Evolutionary conservation across 2,329 filamentous ascomycete genomes (phyloP).

Genomic region (Penicillium sp.): DNA sequence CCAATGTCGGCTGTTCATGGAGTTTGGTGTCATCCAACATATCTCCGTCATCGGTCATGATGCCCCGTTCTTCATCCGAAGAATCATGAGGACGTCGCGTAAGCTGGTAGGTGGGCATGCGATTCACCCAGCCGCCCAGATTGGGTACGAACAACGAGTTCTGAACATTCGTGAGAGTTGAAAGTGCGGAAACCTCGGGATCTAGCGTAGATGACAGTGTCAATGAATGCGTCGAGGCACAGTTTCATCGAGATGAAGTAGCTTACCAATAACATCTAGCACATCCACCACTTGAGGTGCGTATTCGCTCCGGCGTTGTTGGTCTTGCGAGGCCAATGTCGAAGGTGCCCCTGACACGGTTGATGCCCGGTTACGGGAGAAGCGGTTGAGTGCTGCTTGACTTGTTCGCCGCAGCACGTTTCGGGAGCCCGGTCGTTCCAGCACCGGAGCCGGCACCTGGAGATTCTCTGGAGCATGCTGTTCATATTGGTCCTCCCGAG

Average conservation of each 20-base stretch:
- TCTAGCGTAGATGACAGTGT: constrained; percentile 49
- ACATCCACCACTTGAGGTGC: constrained; percentile 61
- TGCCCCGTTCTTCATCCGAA: constrained; percentile 28
- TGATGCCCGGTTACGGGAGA: constrained; percentile 33
- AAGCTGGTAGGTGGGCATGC: constrained; percentile 72
- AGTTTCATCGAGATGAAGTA: background rate
- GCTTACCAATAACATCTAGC: constrained; percentile 63
- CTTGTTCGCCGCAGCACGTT: constrained; percentile 33
- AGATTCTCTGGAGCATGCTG: constrained; percentile 11
- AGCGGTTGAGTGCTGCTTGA: constrained; percentile 27
- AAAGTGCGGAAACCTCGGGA: constrained; percentile 75
- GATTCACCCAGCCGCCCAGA: constrained; percentile 69
- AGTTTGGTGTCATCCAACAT: constrained; percentile 23
- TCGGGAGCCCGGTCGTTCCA: constrained; percentile 15
- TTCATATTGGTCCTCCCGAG: constrained; percentile 6
- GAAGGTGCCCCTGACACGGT: constrained; percentile 27
- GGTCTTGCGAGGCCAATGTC: constrained; percentile 7
- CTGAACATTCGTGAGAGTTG: constrained; percentile 81
- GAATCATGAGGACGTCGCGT: constrained; percentile 46
- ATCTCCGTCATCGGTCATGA: constrained; percentile 26
- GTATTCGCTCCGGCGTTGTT: constrained; percentile 46
- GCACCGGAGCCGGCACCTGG: constrained; percentile 13
- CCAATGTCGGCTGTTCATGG: constrained; percentile 25
- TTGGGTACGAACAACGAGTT: constrained; percentile 84
- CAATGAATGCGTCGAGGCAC: background rate